Evolutionary conservation across 306 rosid genomes (phyloP), one percentile per base, ranked within the genome.

Genomic region (Hippophae rhamnoides): DNA sequence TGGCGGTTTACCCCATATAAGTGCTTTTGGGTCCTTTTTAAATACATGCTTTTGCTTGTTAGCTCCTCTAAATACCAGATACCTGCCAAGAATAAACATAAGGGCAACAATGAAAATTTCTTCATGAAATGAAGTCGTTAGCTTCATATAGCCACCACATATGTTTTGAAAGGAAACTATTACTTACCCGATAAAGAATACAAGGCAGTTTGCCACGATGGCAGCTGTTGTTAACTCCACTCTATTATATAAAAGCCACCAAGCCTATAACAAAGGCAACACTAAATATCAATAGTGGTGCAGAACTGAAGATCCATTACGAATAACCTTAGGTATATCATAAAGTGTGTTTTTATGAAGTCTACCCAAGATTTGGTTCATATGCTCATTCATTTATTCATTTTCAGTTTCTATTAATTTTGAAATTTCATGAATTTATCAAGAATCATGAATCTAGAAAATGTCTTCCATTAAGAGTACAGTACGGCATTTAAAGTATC

Each of bases 31-130:
- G 69, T 88, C 81, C 85, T 86, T 93, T 62, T 88, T 93, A 71
- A 93, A 93, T 41, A 71, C 72, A 44, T 93, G 99, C 56, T 93
- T 93, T 72, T 93, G 95, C 81, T 93, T 93, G 88, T 93, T 93
- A 43, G 99, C 93, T 77, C 99, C 99, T 70, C 95, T 79, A 74
- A 93, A 93, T 71, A 86, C 95, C 61, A 79, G 59, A 76, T 93
- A 93, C 72, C 98, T 92, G 83, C 61, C 31, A 57, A 56, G 66
- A 65, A 41, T 57, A 54, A 8, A 46, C 27, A 52, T 11, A 54
- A 13, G 56, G n/a, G 45, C 56, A 8, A 3, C 6, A 57, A 10
- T 43, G 47, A 1, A 18, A 50, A 54, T 45, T 45, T 47, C n/a
- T 3, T 26, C 2, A 42, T 40, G 60, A 61, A 40, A 62, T 26